A percentile compares a stretch with the other conserved stretches of the same genome.
Evolutionary conservation across 2,329 filamentous ascomycete genomes (phyloP).

Genomic region (Fulvia fulva): DNA sequence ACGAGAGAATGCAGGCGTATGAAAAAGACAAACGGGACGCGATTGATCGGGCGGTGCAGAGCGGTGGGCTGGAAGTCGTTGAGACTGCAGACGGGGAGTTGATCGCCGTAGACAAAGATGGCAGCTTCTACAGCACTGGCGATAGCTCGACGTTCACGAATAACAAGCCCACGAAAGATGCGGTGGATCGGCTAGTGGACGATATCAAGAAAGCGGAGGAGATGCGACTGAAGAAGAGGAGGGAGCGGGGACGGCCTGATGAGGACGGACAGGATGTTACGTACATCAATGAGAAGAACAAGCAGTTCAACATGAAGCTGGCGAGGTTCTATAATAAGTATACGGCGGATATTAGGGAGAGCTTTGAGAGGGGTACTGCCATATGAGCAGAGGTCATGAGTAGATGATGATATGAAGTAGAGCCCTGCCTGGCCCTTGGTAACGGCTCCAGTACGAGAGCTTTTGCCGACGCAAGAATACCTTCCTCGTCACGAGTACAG

Average conservation of each 20-base stretch:
- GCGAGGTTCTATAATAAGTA: conserved; percentile 98
- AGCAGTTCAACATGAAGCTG: conserved; percentile 99
- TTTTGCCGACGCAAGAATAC: no score
- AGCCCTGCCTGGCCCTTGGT: no score
- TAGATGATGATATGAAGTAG: neutral
- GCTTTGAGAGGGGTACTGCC: conserved; percentile 95
- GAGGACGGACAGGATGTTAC: conserved; percentile 90
- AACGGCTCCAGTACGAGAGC: no score
- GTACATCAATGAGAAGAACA: conserved; percentile 99
- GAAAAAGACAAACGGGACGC: conserved; percentile 79
- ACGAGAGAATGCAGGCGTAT: conserved; percentile 64
- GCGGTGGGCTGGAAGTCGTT: conserved; percentile 83
- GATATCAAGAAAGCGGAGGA: conserved; percentile 89
- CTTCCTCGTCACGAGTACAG: no score
- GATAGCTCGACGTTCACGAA: conserved; percentile 73
- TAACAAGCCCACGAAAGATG: conserved; percentile 81
- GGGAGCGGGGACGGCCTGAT: conserved; percentile 66
- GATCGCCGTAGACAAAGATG: conserved; percentile 87
- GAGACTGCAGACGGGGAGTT: conserved; percentile 94
- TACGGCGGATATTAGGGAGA: conserved; percentile 92
- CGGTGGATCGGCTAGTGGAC: conserved; percentile 79
- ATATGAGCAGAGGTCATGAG: conserved; percentile 57
- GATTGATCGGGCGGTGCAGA: conserved; percentile 77
- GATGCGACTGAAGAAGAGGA: conserved; percentile 76
- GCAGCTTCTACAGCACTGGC: conserved; percentile 83